These are phyloP conservation scores for Chlamydomonas sp. DNA, from an alignment of 139 green algal species.

Conservation along the genomic window DNA sequence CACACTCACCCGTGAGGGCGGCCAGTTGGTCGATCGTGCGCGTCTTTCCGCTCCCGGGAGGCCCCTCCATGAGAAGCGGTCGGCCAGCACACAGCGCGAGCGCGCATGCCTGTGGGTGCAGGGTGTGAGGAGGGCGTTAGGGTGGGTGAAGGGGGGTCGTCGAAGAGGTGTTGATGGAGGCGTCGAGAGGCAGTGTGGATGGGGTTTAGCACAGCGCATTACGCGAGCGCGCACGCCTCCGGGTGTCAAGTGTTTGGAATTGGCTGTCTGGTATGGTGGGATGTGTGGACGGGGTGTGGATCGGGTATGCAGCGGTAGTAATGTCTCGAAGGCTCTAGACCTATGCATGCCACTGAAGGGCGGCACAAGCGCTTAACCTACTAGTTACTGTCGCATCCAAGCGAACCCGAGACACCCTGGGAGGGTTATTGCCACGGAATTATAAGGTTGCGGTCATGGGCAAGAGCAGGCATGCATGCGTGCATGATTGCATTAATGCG, in stretches of 20 bases:
- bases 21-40: constrained; percentile 71
- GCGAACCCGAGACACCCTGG: too few relatives aligned
- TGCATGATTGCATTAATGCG: too few relatives aligned
- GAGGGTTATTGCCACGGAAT: too few relatives aligned
- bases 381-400: too few relatives aligned
- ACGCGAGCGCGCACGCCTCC: neutral
- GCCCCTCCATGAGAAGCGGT: constrained; percentile 84
- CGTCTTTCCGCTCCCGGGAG: constrained; percentile 83
- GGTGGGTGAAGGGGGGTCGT: neutral
- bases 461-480: too few relatives aligned
- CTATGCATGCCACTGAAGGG: too few relatives aligned
- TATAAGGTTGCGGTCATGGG: too few relatives aligned
- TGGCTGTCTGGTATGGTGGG: neutral
- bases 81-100: constrained; percentile 67
- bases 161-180: neutral
- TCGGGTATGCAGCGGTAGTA: too few relatives aligned
- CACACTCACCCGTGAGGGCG: constrained; percentile 40
- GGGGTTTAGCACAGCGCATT: neutral
- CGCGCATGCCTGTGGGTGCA: constrained; percentile 23
- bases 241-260: neutral
- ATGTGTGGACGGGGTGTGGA: neutral
- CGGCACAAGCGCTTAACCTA: too few relatives aligned
- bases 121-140: neutral
- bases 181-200: neutral
- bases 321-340: too few relatives aligned